phyloP scores from a whole-genome alignment of 2,329 filamentous ascomycete genomes.

The Lasiodiplodia sp. region DNA sequence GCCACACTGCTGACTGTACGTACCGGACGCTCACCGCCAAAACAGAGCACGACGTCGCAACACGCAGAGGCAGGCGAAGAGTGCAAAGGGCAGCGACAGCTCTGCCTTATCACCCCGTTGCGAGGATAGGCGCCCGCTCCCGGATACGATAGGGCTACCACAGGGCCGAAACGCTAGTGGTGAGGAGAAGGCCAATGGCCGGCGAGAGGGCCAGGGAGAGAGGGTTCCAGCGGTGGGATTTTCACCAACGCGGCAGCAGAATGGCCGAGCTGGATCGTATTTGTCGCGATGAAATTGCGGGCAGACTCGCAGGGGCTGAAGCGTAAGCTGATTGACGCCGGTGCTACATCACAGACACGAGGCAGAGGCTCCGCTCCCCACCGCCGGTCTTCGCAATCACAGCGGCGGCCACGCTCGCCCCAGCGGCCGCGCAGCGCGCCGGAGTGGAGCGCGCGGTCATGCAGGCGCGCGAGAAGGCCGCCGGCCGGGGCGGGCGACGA shows the following conservation, averaged over 20 bases:
- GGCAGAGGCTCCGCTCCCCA: background rate
- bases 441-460: background rate
- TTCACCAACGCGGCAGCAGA: constrained; percentile 11
- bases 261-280: constrained; percentile 19
- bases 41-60: background rate
- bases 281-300: constrained; percentile 22
- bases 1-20: constrained; percentile 20
- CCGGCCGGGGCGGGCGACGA: background rate
- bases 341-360: constrained; percentile 19
- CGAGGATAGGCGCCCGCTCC: constrained; percentile 5
- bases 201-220: constrained; percentile 1
- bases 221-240: constrained; percentile 14
- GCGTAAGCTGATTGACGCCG: constrained; percentile 15
- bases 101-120: constrained; percentile 1
- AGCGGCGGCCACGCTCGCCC: background rate
- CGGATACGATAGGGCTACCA: constrained; percentile 22
- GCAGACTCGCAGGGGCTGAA: background rate
- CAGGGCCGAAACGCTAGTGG: constrained; percentile 7
- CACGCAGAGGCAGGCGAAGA: background rate
- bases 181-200: constrained; percentile 10
- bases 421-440: constrained; percentile 13
- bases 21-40: constrained; percentile 15
- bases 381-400: constrained; percentile 20
- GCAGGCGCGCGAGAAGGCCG: constrained; percentile 9
- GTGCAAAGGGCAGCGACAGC: background rate